Percentiles rank a stretch among this genome's conserved stretches.
phyloP scores from a whole-genome alignment of 208 protist genomes.

The Vickermania spadyakhi region DNA sequence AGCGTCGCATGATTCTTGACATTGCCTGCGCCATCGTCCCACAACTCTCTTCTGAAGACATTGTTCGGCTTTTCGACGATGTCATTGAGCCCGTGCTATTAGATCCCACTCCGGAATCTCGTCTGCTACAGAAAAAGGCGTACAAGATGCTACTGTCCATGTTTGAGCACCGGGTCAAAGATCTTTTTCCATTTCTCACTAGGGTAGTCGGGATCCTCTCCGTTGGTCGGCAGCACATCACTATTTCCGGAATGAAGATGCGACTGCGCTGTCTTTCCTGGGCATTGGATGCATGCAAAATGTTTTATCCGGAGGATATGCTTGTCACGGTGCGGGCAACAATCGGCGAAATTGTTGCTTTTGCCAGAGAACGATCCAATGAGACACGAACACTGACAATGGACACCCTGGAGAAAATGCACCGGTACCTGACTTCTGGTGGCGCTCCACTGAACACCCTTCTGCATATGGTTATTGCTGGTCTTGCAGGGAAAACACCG shows the following conservation, averaged over 20 bases:
- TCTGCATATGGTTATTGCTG: constrained; percentile 62
- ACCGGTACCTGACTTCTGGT: constrained; percentile 48
- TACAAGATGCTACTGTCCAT: constrained; percentile 84
- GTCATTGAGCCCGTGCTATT: constrained; percentile 80
- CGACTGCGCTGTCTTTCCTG: constrained; percentile 78
- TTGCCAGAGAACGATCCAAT: constrained; percentile 68
- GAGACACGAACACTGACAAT: constrained; percentile 74
- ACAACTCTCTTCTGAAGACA: constrained; percentile 54
- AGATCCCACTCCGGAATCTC: constrained; percentile 64
- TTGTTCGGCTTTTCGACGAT: constrained; percentile 47
- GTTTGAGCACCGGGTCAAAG: constrained; percentile 75
- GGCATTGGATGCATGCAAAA: constrained; percentile 82
- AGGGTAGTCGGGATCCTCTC: constrained; percentile 60
- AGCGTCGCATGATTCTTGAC: constrained; percentile 78
- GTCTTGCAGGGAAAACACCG: constrained; percentile 63
- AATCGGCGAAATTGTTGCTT: constrained; percentile 68
- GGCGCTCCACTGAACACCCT: constrained; percentile 59
- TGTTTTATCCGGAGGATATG: constrained; percentile 66
- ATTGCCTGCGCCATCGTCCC: constrained; percentile 71
- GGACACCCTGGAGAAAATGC: constrained; percentile 83
- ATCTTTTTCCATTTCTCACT: constrained; percentile 62
- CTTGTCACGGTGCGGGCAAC: constrained; percentile 36
- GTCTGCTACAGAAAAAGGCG: constrained; percentile 83
- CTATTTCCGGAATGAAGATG: constrained; percentile 83
- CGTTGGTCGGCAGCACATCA: constrained; percentile 67